Conservation (phyloP, 441 rosid species). For the Arabidopsis lyrata region DNA sequence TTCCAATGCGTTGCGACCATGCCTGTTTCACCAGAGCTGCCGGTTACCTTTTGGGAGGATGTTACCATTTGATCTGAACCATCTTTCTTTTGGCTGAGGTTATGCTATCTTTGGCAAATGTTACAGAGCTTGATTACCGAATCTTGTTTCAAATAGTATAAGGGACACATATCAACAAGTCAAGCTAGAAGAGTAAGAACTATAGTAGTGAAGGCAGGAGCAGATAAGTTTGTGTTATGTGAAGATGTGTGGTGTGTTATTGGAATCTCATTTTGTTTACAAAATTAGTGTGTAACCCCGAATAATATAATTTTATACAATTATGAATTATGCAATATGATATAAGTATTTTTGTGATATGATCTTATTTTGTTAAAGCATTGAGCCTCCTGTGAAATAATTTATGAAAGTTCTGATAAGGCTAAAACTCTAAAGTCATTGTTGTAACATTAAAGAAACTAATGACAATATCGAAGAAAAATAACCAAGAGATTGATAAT, state of each 20-base stretch:
- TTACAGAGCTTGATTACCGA: neutral
- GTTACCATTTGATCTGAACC: conserved; percentile 39
- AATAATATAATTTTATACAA: neutral
- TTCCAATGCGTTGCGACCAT: conserved; percentile 68
- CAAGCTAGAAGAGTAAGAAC: conserved; percentile 18
- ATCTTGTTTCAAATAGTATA: neutral
- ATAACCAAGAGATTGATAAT: too few species aligned
- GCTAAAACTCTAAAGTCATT: too few species aligned
- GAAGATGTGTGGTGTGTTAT: conserved; percentile 2
- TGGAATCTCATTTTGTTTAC: neutral
- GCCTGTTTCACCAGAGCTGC: conserved; percentile 70
- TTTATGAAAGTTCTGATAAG: too few species aligned
- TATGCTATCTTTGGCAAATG: neutral
- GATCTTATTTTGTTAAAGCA: neutral
- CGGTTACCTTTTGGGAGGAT: conserved; percentile 57
- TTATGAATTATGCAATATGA: neutral
- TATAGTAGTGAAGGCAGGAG: conserved; percentile 23
- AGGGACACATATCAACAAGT: neutral
- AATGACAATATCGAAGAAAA: too few species aligned
- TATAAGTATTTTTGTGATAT: neutral
- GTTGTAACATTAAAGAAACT: too few species aligned
- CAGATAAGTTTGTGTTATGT: neutral
- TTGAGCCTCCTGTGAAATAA: neutral
- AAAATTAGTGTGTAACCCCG: neutral
- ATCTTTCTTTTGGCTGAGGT: neutral